Evolutionary conservation across 768 basidiomycete genomes (phyloP), one percentile per base, ranked within the genome.

Genomic region (Boletellus ananas): DNA sequence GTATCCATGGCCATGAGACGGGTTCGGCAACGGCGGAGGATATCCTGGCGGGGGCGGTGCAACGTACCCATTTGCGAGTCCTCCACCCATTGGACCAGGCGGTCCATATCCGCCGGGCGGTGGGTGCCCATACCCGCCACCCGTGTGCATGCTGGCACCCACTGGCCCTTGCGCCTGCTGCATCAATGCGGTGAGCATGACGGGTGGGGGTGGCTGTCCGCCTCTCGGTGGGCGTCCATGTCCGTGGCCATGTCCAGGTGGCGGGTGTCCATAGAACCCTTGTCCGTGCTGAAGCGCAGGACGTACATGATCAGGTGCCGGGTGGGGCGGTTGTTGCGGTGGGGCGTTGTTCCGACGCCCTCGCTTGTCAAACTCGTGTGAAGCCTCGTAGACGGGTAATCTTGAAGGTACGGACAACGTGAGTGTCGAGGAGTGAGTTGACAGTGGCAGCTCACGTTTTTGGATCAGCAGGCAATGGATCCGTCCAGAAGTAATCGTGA

Each of bases 401-500:
- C 88, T 29, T 90, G 50, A 25, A 6, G 17, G 25, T 23, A 18
- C 17, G 14, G 42, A 34, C 2, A 34, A 38, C 25, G 13, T 45
- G 40, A 45, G 39, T 13, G n/a, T 29, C 10, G 27, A 18, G 2
- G 17, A 34, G 44, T 33, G 2, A 7, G 18, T 20, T 29, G 16
- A n/a, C 20, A 8, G 37, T 18, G 12, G 43, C 20, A 8, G 72
- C 81, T 50, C 60, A 89, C 89, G 80, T 79, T 66, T 84, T 87
- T 1, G 88, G 89, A 70, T 90, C 87, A 18, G 88, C 88, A 33
- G 94, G 90, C 34, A 92, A 60, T 0, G 95, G 94, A 55, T 90
- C 84, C 0, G 84, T 85, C 90, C 91, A 96, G 68, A 98, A 96
- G 73, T 93, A 98, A 17, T 89, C 84, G 63, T 97, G 93, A 58